Evolutionary conservation across 2,329 filamentous ascomycete genomes (phyloP), one percentile per base, ranked within the genome.

Genomic region (Alternaria tenuissima): DNA sequence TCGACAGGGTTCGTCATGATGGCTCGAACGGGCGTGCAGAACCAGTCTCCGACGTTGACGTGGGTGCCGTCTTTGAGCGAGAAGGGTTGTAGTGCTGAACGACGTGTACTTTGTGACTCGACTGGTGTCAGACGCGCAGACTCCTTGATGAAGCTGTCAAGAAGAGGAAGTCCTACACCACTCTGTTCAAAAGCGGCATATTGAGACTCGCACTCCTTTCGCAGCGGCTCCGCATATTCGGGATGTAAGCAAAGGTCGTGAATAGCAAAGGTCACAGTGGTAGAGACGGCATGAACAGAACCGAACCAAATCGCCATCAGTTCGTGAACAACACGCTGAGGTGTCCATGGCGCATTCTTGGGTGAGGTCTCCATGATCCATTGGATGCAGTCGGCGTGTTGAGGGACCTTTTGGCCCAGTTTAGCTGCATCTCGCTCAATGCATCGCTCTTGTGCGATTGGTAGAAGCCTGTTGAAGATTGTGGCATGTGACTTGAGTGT

Each of bases 241-340:
- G 63, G 62, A 22, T 69, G 58, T 4, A 65, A 26, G 39, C 65
- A 65, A 3, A 69, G 53, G 51, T 67, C 64, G 34, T 67, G 60
- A 12, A 69, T 67, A 1, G 65, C 62, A 47, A 69, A 68, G 7
- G 58, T 61, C 2, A 63, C 48, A 3, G 57, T 67, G 47, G 68
- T 72, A 0, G 74, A 63, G 1, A 73, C 20, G 2, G 55, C 59
- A 30, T 78, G 75, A 1, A 78, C 70, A 0, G 75, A 75, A 1
- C 76, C 75, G 43, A 76, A 78, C 76, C 75, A 78, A 2, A 78
- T 70, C 2, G 73, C 76, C 61, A 78, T 76, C 2, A 78, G 30
- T 22, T 78, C 75, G 38, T 72, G 62, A 0, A 74, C 65, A 1
- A 77, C 57, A 0, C 73, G 68, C 20, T 65, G 41, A 0, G 68